phyloP scores from a whole-genome alignment of 345 rosid species.

The Eucalyptus curtisii region DNA sequence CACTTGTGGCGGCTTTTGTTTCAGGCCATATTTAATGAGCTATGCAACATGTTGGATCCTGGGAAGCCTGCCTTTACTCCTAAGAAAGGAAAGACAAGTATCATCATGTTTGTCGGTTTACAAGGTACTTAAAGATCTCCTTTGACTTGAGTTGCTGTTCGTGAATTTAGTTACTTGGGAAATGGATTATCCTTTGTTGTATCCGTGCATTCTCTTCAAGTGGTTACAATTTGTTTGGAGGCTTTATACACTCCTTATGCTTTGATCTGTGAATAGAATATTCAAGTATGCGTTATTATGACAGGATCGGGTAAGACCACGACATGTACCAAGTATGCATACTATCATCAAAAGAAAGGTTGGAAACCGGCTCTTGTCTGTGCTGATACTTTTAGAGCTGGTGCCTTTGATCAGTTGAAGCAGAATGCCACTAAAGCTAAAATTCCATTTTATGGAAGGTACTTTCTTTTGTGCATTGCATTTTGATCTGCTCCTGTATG shows the following conservation, averaged over 20 bases:
- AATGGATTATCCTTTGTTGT: not conserved
- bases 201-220: not conserved
- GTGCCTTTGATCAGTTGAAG: conserved; percentile 85
- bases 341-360: conserved; percentile 79
- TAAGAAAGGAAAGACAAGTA: conserved; percentile 69
- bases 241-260: not conserved
- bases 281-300: not conserved
- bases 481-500: not conserved
- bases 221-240: not conserved
- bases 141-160: not conserved
- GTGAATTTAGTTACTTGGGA: not conserved
- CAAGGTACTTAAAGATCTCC: conserved; percentile 36
- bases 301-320: conserved; percentile 84
- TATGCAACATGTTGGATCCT: conserved; percentile 83
- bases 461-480: not conserved
- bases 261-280: not conserved
- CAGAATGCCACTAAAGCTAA: conserved; percentile 87
- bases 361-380: conserved; percentile 85
- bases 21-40: conserved; percentile 84
- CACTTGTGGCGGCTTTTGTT: not conserved
- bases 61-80: conserved; percentile 81
- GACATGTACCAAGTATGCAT: conserved; percentile 76
- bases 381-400: conserved; percentile 92
- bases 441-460: conserved; percentile 89
- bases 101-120: conserved; percentile 84